phyloP scores from a whole-genome alignment of 164 flowering plant genomes.

The Magnolia changhungtana region DNA sequence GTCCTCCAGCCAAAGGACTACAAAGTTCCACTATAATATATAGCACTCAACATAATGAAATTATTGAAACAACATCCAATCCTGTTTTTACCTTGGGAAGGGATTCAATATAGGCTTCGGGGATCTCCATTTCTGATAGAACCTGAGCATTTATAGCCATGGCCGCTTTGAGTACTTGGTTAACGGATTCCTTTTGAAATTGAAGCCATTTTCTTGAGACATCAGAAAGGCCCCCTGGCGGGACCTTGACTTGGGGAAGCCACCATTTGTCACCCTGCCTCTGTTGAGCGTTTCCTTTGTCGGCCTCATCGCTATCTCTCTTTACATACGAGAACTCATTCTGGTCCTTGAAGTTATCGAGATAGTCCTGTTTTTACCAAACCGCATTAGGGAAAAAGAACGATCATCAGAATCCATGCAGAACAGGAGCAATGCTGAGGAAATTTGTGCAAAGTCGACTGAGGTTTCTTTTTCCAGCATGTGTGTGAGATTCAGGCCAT shows the following conservation, averaged over 20 bases:
- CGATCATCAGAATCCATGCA: not conserved
- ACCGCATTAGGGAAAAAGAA: not conserved
- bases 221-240: conserved; percentile 67
- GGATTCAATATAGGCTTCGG: conserved; percentile 79
- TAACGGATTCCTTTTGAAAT: conserved; percentile 74
- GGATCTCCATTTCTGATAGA: conserved; percentile 78
- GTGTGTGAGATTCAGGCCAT: not conserved
- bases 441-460: not conserved
- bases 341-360: conserved; percentile 62
- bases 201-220: conserved; percentile 56
- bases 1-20: too few species aligned
- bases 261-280: conserved; percentile 84
- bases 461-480: not conserved
- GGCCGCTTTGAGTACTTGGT: conserved; percentile 90
- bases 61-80: not conserved
- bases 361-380: conserved; percentile 37
- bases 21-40: not conserved
- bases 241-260: conserved; percentile 70
- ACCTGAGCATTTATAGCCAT: conserved; percentile 92
- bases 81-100: conserved; percentile 77
- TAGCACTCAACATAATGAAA: not conserved
- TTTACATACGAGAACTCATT: conserved; percentile 72
- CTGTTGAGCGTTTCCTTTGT: conserved; percentile 24
- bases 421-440: not conserved
- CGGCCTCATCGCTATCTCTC: conserved; percentile 42